These are phyloP conservation scores for Zygnema cylindricum DNA, from an alignment of 139 green algal genomes.

Conservation along the genomic window DNA sequence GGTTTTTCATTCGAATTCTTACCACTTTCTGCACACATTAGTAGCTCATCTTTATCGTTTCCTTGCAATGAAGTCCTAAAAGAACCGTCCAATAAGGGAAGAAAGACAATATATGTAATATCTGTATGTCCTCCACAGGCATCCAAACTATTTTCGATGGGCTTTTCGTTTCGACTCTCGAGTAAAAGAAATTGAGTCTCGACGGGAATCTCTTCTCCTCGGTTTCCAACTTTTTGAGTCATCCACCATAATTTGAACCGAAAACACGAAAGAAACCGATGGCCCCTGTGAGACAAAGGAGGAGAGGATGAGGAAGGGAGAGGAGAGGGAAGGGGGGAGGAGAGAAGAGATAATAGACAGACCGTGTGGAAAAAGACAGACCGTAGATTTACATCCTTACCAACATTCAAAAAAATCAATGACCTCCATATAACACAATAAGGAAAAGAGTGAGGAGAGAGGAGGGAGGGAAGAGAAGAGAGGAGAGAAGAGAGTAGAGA, in stretches of 20 bases:
- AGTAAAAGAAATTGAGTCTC: slow-evolving; percentile 60
- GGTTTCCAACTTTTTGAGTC: slow-evolving; percentile 46
- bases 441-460: background rate
- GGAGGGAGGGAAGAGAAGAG: too few species aligned
- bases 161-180: background rate
- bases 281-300: slow-evolving; percentile 17
- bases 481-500: too few species aligned
- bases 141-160: too few species aligned
- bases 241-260: slow-evolving; percentile 64
- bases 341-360: background rate
- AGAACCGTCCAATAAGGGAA: slow-evolving; percentile 53
- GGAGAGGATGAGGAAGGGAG: background rate
- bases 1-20: slow-evolving; percentile 30
- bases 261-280: slow-evolving; percentile 51
- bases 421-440: background rate
- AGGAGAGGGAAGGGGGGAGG: background rate
- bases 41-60: slow-evolving; percentile 23
- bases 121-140: background rate
- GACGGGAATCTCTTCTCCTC: slow-evolving; percentile 30
- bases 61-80: slow-evolving; percentile 52
- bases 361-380: background rate
- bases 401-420: background rate
- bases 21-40: slow-evolving; percentile 57
- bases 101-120: slow-evolving; percentile 49
- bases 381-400: too few species aligned